Evolutionary conservation across 2,329 filamentous ascomycete genomes (phyloP).

Genomic region (Gaeumannomyces sp.): DNA sequence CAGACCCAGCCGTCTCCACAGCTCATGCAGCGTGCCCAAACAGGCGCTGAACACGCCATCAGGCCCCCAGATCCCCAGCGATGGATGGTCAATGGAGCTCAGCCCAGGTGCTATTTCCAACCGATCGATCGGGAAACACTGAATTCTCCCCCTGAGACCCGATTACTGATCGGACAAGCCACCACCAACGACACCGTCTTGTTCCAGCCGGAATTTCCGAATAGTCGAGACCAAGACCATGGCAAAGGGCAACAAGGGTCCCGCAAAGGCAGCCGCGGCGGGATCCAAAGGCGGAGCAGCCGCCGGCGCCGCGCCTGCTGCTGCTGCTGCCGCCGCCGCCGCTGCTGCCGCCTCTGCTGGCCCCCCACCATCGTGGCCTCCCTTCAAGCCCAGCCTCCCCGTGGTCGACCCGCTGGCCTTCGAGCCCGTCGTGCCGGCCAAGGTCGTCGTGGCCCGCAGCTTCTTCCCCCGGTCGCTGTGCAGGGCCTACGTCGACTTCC

Average conservation of each 20-base stretch:
- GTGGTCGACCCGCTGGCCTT: conserved; percentile 53
- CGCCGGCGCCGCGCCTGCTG: background rate
- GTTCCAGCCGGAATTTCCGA: no score
- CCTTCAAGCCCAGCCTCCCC: conserved; percentile 62
- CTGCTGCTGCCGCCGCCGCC: background rate
- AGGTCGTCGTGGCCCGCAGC: conserved; percentile 66
- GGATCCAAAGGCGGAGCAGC: background rate
- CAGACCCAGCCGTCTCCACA: background rate
- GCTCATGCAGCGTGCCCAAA: background rate
- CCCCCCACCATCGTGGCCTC: conserved; percentile 52
- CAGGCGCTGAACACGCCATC: background rate
- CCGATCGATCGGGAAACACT: background rate
- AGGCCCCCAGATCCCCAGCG: no score
- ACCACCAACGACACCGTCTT: no score
- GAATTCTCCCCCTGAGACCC: no score
- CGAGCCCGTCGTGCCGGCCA: conserved; percentile 47
- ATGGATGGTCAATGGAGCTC: background rate
- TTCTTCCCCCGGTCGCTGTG: conserved; percentile 73
- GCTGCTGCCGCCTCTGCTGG: conserved; percentile 13
- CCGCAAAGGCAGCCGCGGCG: no score
- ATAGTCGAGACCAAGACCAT: no score
- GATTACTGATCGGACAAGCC: no score
- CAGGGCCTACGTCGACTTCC: conserved; percentile 68
- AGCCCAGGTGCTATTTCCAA: background rate
- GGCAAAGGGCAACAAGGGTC: no score